Percentiles rank a stretch among this genome's conserved stretches.
These are phyloP conservation scores for Globisporangium paroecandrum DNA, from an alignment of 352 stramenopile species.

Conservation along the genomic window DNA sequence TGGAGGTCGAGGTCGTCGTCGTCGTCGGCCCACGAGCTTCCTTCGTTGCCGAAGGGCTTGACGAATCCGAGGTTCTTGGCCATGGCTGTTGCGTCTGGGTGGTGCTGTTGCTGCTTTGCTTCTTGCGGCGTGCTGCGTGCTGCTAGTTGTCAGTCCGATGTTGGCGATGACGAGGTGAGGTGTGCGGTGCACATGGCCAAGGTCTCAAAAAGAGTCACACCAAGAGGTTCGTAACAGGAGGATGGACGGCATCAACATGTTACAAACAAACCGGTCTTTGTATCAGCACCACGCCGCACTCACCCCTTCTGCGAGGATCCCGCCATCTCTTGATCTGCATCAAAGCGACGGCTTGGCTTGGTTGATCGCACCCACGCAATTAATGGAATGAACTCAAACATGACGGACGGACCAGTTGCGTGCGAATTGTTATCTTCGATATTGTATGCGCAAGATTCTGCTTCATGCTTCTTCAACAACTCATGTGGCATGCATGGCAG, in stretches of 20 bases:
- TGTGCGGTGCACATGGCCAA: neutral
- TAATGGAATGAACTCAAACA: neutral
- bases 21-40: slow-evolving; percentile 78
- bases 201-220: neutral
- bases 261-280: neutral
- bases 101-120: slow-evolving; percentile 5
- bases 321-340: neutral
- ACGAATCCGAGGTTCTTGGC: slow-evolving; percentile 56
- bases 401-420: neutral
- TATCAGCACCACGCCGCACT: no score
- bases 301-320: neutral
- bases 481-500: neutral
- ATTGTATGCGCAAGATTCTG: neutral
- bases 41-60: slow-evolving; percentile 34
- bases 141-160: slow-evolving; percentile 10
- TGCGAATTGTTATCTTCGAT: neutral
- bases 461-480: neutral
- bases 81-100: slow-evolving; percentile 25
- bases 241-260: neutral
- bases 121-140: slow-evolving; percentile 6
- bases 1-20: slow-evolving; percentile 57
- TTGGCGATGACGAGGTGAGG: slow-evolving; percentile 4
- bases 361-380: neutral
- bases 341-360: neutral
- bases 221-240: slow-evolving; percentile 7